Base-by-base conservation (phyloP, 2,329 filamentous ascomycete species). In the Myriosclerotinia duriaeana region DNA sequence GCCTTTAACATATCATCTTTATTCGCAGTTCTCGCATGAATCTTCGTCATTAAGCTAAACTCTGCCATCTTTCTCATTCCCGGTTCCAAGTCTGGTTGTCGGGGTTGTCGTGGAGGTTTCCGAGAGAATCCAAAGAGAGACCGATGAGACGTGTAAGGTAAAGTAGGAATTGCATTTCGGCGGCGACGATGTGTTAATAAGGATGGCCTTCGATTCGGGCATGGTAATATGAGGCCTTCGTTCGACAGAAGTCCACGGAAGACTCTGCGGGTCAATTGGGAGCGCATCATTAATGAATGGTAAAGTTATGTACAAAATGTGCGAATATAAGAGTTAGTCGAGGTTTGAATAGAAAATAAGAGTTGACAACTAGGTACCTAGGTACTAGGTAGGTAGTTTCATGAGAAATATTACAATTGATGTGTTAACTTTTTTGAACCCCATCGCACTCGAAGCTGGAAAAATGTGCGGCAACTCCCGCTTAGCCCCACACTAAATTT, bases 51-150 rank as follows among this genome's bases (percentile, higher is more conserved):
- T 71, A 85, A 85, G 63, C 85, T 81, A 76, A 92, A 84, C 67
- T 90, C 84, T 72, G 90, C 84, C 79, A 97, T 85, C 20, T 84
- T 84, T 70, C 87, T 86, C 73, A 93, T 85, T 64, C 92, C 93
- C 0, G 86, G 89, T 73, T 87, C 90, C 68, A 88, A 80, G 72
- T 87, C 83, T 61, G 87, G 81, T 30, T 86, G 81, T 76, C 87
- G 88, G 53, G 87, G 78, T 66, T 84, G 80, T 67, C 85, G 82
- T 22, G 86, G 83, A 4, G 85, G 79, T 72, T 87, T 86, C 69
- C 81, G 76, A 71, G 90, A 84, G 56, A 92, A 79, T 36, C 83
- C 83, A 72, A 93, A 83, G 67, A 93, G 63, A 30, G 70, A 64
- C 71, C 72, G 72, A 69, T 73, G 70, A 63, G 71, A 71, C 80